phyloP scores from a whole-genome alignment of 2,329 filamentous ascomycete genomes.

The Nemania sp. region DNA sequence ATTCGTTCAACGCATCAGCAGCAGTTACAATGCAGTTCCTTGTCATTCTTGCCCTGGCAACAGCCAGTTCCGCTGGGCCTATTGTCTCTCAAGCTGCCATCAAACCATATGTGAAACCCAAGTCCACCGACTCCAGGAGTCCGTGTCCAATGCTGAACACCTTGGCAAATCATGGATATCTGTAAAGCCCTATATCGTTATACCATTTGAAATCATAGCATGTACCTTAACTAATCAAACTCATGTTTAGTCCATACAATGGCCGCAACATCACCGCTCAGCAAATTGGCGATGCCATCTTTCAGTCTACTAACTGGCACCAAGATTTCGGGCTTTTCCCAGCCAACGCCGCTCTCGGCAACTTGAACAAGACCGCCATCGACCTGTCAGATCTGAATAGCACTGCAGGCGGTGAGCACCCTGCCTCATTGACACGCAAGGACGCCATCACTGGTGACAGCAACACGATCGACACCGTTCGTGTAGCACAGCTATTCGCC shows the following conservation, averaged over 20 bases:
- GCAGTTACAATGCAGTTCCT: constrained; percentile 21
- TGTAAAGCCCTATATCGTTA: constrained; percentile 17
- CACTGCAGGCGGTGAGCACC: constrained; percentile 22
- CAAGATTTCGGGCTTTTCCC: constrained; percentile 23
- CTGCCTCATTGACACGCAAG: constrained; percentile 26
- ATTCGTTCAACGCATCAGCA: neutral
- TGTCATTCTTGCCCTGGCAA: constrained; percentile 16
- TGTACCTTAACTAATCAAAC: constrained; percentile 1
- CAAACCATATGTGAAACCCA: constrained; percentile 25
- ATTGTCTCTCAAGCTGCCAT: constrained; percentile 12
- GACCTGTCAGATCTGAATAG: constrained; percentile 24
- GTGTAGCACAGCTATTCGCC: constrained; percentile 22
- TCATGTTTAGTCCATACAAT: constrained; percentile 16
- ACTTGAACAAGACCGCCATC: constrained; percentile 12
- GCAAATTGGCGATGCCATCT: constrained; percentile 22
- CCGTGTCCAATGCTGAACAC: constrained; percentile 32
- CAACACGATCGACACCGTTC: constrained; percentile 19
- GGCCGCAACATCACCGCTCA: constrained; percentile 24
- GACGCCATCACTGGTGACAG: constrained; percentile 24
- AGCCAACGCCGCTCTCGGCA: constrained; percentile 11
- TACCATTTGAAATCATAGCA: too few relatives aligned
- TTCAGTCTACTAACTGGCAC: constrained; percentile 22
- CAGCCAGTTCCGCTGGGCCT: constrained; percentile 16
- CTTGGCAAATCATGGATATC: constrained; percentile 31
- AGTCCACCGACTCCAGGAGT: constrained; percentile 25